These are phyloP conservation scores for Neonectria ditissima DNA, from an alignment of 2,329 filamentous ascomycete species.

Conservation along the genomic window DNA sequence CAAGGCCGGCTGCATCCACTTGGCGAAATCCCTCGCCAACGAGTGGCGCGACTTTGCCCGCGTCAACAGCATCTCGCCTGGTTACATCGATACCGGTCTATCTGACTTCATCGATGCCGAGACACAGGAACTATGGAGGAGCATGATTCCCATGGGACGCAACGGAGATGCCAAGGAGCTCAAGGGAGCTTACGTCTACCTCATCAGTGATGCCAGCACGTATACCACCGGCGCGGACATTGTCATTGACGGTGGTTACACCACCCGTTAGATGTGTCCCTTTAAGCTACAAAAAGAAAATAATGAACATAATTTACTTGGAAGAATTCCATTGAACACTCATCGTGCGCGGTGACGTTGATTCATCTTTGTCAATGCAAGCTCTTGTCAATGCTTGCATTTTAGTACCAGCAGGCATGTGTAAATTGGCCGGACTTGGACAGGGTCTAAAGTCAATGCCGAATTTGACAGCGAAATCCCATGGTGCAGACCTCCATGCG, in stretches of 20 bases:
- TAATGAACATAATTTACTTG: too few species aligned
- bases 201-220: constrained; percentile 63
- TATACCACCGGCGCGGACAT: constrained; percentile 64
- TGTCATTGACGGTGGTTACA: constrained; percentile 57
- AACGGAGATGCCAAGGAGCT: constrained; percentile 74
- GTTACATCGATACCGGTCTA: constrained; percentile 66
- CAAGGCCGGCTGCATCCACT: constrained; percentile 66
- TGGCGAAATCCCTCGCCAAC: constrained; percentile 64
- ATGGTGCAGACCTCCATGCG: too few species aligned
- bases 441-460: too few species aligned
- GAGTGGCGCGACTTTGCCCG: constrained; percentile 69
- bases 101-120: constrained; percentile 51
- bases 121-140: constrained; percentile 31
- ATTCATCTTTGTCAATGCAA: too few species aligned
- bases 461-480: too few species aligned
- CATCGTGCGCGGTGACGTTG: too few species aligned
- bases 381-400: too few species aligned
- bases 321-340: background rate
- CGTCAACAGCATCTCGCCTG: constrained; percentile 62
- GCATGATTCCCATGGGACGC: constrained; percentile 64
- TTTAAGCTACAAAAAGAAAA: background rate
- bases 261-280: constrained; percentile 1
- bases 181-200: constrained; percentile 68
- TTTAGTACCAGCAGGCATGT: too few species aligned
- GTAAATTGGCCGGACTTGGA: too few species aligned